Base-by-base conservation (phyloP, 495 filamentous ascomycete genomes). In the Aspergillus haitiensis region DNA sequence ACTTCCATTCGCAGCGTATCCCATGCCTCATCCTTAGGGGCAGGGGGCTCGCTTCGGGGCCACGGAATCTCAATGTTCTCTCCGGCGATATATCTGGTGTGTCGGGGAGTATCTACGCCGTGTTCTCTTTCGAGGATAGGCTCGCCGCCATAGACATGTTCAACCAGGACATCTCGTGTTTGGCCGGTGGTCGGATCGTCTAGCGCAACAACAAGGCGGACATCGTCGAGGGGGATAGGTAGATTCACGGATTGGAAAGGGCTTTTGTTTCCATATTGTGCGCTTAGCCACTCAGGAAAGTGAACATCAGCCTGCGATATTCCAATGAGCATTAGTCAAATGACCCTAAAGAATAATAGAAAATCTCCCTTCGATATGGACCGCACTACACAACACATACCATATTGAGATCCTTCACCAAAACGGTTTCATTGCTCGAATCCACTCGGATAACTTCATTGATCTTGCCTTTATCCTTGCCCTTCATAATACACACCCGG, bases 141-240 rank as follows among this genome's bases (percentile, higher is more conserved):
- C 31, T 56, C 64, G 54, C 69, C 72, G 10, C 67, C 76, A 54
- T 73, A 67, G 5, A 93, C 73, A 69, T 90, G 82, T 65, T 89
- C 81, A 63, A 96, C 82, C 64, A 96, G 81, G 39, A 89, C 84
- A 72, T 96, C 90, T 52, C 82, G 78, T 40, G 78, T 77, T n/a
- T 72, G 62, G 60, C 84, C 84, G 10, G 86, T 89, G 35, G 67
- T 65, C 10, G 84, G 82, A 69, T 93, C 85, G 13, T 75, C 72
- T 56, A 94, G 75, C 8, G 89, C 84, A 70, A 88, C 81, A 27
- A 97, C 89, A n/a, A 95, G 88, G 40, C 90, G 87, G 58, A 97
- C 81, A 53, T 86, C 70, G 18, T 84, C 81, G 62, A 93, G 76
- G 56, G 88, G 77, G 15, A 97, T 67, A 8, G 82, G 78, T 48